A percentile compares a stretch with the other conserved stretches of the same genome.
phyloP scores from a whole-genome alignment of 2,329 filamentous ascomycete species.

The Neopestalotiopsis clavispora region DNA sequence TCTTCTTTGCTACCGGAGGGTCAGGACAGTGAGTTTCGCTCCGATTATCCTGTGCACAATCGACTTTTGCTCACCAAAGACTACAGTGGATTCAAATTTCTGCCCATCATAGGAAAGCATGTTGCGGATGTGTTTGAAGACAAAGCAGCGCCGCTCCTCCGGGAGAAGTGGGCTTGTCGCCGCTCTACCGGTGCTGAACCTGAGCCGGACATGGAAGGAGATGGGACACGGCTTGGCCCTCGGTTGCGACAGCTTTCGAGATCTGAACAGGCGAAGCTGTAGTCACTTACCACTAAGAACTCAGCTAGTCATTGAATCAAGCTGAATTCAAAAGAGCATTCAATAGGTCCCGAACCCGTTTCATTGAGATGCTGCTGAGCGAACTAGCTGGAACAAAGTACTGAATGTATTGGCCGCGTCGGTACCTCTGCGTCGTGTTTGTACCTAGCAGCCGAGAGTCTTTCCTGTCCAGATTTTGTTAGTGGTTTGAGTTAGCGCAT shows the following conservation, averaged over 20 bases:
- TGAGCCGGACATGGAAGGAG: background rate
- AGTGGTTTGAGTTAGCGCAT: no score
- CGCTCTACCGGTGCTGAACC: background rate
- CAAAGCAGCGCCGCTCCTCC: conserved; percentile 31
- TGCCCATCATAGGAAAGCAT: conserved; percentile 31
- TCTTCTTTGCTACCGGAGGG: conserved; percentile 55
- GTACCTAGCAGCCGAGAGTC: no score
- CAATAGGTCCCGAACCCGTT: no score
- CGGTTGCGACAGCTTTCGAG: background rate
- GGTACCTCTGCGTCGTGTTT: no score
- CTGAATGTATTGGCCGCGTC: no score
- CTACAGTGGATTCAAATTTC: conserved; percentile 32
- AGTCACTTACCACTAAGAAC: background rate
- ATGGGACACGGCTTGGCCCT: background rate
- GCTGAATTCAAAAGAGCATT: background rate
- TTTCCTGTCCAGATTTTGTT: no score
- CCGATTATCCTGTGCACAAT: background rate
- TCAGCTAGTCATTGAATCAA: background rate
- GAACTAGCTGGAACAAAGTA: no score
- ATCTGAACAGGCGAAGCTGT: conserved; percentile 3
- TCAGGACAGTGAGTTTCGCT: conserved; percentile 43
- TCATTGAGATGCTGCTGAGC: no score
- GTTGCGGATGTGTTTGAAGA: conserved; percentile 39
- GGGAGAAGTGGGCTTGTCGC: conserved; percentile 32
- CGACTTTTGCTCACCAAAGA: conserved; percentile 6